phyloP scores from a whole-genome alignment of 2,329 filamentous ascomycete species.

The Botrytis fabae region DNA sequence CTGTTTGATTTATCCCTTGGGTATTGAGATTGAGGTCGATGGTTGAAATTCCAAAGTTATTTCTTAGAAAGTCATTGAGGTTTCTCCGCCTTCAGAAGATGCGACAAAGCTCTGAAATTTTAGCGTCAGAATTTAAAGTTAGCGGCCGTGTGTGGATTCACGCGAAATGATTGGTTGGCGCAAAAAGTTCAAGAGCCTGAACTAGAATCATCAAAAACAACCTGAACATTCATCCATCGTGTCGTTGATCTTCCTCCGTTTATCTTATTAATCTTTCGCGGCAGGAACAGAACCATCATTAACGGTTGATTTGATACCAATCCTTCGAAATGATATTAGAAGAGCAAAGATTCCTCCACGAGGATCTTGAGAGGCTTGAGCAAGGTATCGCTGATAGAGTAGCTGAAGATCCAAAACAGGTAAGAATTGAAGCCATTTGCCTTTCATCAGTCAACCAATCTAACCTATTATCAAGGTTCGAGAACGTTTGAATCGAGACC shows the following conservation, averaged over 20 bases:
- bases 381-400: conserved; percentile 90
- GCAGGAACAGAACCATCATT: background rate
- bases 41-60: background rate
- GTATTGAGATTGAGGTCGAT: conserved; percentile 13
- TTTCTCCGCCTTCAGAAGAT: background rate
- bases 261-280: background rate
- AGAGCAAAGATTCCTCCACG: conserved; percentile 89
- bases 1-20: conserved; percentile 24
- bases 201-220: conserved; percentile 14
- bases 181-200: conserved; percentile 23
- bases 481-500: conserved; percentile 84
- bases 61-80: conserved; percentile 6
- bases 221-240: background rate
- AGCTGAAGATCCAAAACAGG: conserved; percentile 83
- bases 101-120: conserved; percentile 24
- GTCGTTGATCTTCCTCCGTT: background rate
- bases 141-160: conserved; percentile 15
- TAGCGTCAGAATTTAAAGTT: conserved; percentile 29
- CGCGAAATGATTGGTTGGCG: conserved; percentile 34
- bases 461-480: conserved; percentile 63
- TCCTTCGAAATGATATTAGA: conserved; percentile 71
- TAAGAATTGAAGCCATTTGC: conserved; percentile 46
- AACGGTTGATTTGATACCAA: background rate
- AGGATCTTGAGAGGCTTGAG: conserved; percentile 94
- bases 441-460: background rate